phyloP scores from a whole-genome alignment of 2,329 filamentous ascomycete genomes.

The Juglanconis sp. region DNA sequence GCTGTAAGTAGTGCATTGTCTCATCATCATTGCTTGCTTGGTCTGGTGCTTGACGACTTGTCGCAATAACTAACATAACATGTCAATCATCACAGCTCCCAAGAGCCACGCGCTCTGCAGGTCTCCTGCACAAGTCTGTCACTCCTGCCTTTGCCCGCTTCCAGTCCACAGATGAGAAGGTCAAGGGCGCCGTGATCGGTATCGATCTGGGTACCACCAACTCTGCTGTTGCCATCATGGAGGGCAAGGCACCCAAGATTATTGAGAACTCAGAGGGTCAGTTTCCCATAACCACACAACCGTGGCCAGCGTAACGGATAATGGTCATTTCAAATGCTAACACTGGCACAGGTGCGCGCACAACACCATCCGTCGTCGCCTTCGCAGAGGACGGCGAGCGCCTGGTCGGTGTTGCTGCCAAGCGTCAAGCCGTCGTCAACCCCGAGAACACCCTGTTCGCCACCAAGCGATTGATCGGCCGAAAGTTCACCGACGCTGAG shows the following conservation, averaged over 20 bases:
- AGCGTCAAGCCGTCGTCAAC: slow-evolving; percentile 97
- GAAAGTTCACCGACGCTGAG: slow-evolving; percentile 91
- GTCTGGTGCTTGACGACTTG: neutral
- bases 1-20: slow-evolving; percentile 58
- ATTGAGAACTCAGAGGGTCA: slow-evolving; percentile 96
- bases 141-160: slow-evolving; percentile 73
- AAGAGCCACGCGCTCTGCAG: slow-evolving; percentile 69
- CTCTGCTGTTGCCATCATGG: slow-evolving; percentile 96
- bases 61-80: slow-evolving; percentile 1
- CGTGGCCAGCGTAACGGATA: no score
- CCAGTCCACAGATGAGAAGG: slow-evolving; percentile 79
- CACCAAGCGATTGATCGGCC: slow-evolving; percentile 97
- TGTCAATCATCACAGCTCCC: slow-evolving; percentile 60
- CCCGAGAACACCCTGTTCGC: slow-evolving; percentile 98
- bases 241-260: slow-evolving; percentile 91
- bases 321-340: slow-evolving; percentile 13
- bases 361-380: slow-evolving; percentile 90
- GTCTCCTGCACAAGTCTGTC: slow-evolving; percentile 66
- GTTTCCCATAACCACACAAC: slow-evolving; percentile 17
- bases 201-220: slow-evolving; percentile 98
- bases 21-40: neutral
- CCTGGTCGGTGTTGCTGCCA: slow-evolving; percentile 93
- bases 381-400: slow-evolving; percentile 95
- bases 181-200: slow-evolving; percentile 94
- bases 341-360: slow-evolving; percentile 65